Evolutionary conservation across 306 rosid genomes (phyloP), one percentile per base, ranked within the genome.

Genomic region (Prunus padus): DNA sequence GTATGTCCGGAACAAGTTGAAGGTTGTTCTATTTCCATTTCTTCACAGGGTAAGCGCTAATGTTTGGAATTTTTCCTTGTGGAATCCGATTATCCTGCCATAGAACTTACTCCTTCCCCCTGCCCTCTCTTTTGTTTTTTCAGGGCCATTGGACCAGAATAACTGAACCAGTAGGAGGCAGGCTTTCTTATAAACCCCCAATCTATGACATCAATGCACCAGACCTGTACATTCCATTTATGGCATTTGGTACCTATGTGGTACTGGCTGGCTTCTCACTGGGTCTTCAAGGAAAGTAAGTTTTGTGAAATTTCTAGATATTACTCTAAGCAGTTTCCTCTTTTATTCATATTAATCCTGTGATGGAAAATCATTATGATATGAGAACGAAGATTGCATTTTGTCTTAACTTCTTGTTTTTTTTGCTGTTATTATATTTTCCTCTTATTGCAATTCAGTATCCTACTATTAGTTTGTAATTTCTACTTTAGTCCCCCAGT

Each of bases 111-210:
- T 46, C 46, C 25, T 73, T 60, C 2, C 19, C 57, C 28, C 30
- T 14, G 22, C 9, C 22, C 3, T 2, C 0, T 28, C 55, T 74
- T 81, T 54, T 78, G 65, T 79, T 65, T 56, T 63, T 79, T 79
- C 84, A 95, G 99, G 99, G 99, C 59, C 97, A 95, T 72, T 95
- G 99, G 99, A 95, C 99, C 51, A 79, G 99, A 75, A 90, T 95
- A 67, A 90, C 97, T 23, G 97, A 95, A 81, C 99, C 99, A 60
- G 97, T 92, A 1, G 99, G 99, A 55, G 99, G 99, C 71, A 86
- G 99, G 77, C 93, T 95, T 1, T 90, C 97, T 30, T 95, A 95
- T 82, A 95, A 90, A 78, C 97, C 99, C 57, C 99, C 97, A 44
- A 79, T 95, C 60, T 92, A 89, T 84, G 99, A 95, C 76, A 95